Conservation (phyloP, 148 eudicot species). For the Cornus kousa region DNA sequence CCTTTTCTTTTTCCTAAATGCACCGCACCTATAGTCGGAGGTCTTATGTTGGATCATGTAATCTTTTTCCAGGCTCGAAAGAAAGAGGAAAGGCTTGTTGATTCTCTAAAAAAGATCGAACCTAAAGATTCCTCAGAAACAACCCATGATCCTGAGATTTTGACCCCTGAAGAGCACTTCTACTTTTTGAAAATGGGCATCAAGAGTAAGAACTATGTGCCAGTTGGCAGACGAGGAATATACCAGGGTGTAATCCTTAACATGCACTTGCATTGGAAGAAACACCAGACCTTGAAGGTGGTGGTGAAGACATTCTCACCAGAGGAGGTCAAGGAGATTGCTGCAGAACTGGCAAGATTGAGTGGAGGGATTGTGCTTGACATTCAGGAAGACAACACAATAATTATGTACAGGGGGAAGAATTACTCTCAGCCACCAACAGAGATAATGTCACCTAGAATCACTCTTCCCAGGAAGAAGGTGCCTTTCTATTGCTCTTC, state of each 20-base stretch:
- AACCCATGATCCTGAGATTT: constrained; percentile 87
- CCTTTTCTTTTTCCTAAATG: background rate
- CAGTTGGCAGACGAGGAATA: constrained; percentile 89
- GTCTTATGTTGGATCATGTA: constrained; percentile 1
- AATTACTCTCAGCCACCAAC: constrained; percentile 96
- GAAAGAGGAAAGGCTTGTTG: constrained; percentile 74
- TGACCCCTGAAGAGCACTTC: constrained; percentile 98
- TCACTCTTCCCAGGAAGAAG: constrained; percentile 89
- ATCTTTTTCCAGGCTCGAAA: constrained; percentile 59
- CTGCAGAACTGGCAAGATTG: constrained; percentile 79
- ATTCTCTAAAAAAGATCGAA: constrained; percentile 72
- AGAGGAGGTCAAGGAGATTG: constrained; percentile 87
- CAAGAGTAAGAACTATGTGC: constrained; percentile 87
- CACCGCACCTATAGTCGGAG: background rate
- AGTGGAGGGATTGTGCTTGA: constrained; percentile 95
- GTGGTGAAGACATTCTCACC: constrained; percentile 84
- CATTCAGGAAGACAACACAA: constrained; percentile 75
- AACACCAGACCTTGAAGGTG: constrained; percentile 88
- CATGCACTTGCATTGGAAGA: constrained; percentile 99
- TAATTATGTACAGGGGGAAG: constrained; percentile 96
- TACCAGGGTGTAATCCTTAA: constrained; percentile 92
- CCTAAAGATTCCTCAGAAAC: constrained; percentile 85
- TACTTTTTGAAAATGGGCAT: constrained; percentile 91
- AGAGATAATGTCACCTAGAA: constrained; percentile 93
- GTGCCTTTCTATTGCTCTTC: constrained; percentile 25